phyloP scores from a whole-genome alignment of 169 alveolate genomes.

The Eimeria praecox region DNA sequence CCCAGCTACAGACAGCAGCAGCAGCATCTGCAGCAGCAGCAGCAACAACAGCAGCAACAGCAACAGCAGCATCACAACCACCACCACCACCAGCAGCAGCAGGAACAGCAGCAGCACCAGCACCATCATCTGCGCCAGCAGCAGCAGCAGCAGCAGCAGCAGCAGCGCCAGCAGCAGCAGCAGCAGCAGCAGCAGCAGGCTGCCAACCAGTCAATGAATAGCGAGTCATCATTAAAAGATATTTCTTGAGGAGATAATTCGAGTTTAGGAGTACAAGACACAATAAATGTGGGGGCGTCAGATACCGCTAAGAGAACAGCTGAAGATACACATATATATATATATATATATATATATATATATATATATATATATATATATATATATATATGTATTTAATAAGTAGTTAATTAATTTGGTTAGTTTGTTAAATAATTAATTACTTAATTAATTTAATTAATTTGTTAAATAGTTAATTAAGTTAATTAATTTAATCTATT shows the following conservation, averaged over 20 bases:
- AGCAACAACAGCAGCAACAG: background rate
- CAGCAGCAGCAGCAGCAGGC: conserved; percentile 21
- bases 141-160: conserved; percentile 24
- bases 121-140: background rate
- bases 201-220: conserved; percentile 12
- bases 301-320: conserved; percentile 14
- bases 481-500: too few relatives aligned
- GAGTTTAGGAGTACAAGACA: background rate
- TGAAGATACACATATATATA: too few relatives aligned
- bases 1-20: too few relatives aligned
- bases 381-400: too few relatives aligned
- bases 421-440: too few relatives aligned
- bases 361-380: too few relatives aligned
- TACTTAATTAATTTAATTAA: too few relatives aligned
- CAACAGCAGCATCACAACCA: too few relatives aligned
- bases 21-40: too few relatives aligned
- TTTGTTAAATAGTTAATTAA: too few relatives aligned
- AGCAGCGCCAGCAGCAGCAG: background rate
- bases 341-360: too few relatives aligned
- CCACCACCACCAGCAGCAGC: background rate
- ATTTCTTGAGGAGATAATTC: background rate
- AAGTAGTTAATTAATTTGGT: too few relatives aligned
- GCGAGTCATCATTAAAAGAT: background rate
- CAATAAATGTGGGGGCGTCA: background rate
- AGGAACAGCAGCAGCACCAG: background rate